These are phyloP conservation scores for Stereocaulon alpinum DNA, from an alignment of 495 filamentous ascomycete species.

Conservation along the genomic window DNA sequence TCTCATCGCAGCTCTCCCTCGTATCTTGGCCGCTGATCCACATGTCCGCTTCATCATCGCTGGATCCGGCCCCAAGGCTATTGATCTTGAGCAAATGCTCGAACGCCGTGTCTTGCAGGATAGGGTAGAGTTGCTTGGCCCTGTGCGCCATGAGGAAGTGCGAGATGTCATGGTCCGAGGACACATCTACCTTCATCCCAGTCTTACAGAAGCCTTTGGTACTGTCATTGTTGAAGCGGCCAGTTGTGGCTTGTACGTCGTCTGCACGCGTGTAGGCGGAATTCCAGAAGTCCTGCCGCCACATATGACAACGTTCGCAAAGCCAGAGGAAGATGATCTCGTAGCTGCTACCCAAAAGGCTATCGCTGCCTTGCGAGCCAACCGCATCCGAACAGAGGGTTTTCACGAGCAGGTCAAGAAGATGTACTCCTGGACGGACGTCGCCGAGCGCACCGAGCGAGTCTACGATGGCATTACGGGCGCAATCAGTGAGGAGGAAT, in stretches of 20 bases:
- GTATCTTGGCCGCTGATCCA: constrained; percentile 76
- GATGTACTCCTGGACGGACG: constrained; percentile 98
- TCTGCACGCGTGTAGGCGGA: constrained; percentile 90
- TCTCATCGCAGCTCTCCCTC: constrained; percentile 84
- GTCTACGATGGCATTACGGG: constrained; percentile 90
- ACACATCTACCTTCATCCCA: constrained; percentile 93
- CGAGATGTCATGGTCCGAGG: constrained; percentile 97
- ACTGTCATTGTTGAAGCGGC: constrained; percentile 97
- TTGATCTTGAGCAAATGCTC: constrained; percentile 95
- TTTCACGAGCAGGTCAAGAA: constrained; percentile 95
- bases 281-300: constrained; percentile 90
- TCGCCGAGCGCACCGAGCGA: constrained; percentile 81
- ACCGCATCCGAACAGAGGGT: constrained; percentile 76
- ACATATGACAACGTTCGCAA: constrained; percentile 90
- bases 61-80: constrained; percentile 89
- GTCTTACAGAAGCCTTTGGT: constrained; percentile 90
- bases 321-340: constrained; percentile 85
- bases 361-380: constrained; percentile 67
- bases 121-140: constrained; percentile 80
- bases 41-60: constrained; percentile 97
- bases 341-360: constrained; percentile 73
- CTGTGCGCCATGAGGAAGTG: constrained; percentile 90
- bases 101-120: constrained; percentile 94
- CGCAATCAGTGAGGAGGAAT: constrained; percentile 70
- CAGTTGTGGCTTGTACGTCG: constrained; percentile 88